Conservation (phyloP, 2,329 filamentous ascomycete species). For the Microsporum canis region DNA sequence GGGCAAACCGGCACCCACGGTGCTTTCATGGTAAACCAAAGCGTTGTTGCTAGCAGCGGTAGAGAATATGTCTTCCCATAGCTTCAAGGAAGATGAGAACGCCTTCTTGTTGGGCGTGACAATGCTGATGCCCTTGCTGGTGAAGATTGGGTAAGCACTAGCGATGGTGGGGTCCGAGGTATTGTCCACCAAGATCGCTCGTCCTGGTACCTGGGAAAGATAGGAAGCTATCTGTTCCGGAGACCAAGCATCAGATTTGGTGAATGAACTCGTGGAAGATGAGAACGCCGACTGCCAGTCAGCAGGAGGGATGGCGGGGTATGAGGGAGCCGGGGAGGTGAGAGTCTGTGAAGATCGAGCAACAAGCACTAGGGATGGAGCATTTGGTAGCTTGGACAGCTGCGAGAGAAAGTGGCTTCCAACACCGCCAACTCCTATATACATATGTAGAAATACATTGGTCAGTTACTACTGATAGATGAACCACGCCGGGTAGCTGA, state of each 20-base stretch:
- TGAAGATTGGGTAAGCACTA: constrained; percentile 66
- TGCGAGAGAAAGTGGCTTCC: constrained; percentile 84
- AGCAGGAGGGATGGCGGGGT: constrained; percentile 48
- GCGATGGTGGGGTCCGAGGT: constrained; percentile 84
- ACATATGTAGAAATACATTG: constrained; percentile 1
- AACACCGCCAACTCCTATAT: constrained; percentile 75
- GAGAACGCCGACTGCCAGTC: constrained; percentile 50
- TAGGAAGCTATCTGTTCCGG: constrained; percentile 64
- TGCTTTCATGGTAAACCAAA: constrained; percentile 89
- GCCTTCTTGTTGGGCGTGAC: constrained; percentile 98
- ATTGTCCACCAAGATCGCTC: constrained; percentile 84
- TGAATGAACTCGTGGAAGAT: constrained; percentile 51
- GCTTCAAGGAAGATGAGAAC: constrained; percentile 67
- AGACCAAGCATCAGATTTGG: constrained; percentile 38
- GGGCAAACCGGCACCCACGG: constrained; percentile 83
- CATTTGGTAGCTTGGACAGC: constrained; percentile 57
- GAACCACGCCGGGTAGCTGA: neutral
- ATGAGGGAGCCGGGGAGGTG: constrained; percentile 57
- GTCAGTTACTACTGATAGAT: constrained; percentile 1
- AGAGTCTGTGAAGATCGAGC: constrained; percentile 76
- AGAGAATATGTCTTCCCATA: constrained; percentile 81
- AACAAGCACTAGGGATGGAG: constrained; percentile 70
- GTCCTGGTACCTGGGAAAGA: constrained; percentile 64
- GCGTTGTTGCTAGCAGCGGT: constrained; percentile 54
- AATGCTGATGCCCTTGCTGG: constrained; percentile 73